Conservation (phyloP, 2,329 filamentous ascomycete genomes). For the Penicillium janthinellum region DNA sequence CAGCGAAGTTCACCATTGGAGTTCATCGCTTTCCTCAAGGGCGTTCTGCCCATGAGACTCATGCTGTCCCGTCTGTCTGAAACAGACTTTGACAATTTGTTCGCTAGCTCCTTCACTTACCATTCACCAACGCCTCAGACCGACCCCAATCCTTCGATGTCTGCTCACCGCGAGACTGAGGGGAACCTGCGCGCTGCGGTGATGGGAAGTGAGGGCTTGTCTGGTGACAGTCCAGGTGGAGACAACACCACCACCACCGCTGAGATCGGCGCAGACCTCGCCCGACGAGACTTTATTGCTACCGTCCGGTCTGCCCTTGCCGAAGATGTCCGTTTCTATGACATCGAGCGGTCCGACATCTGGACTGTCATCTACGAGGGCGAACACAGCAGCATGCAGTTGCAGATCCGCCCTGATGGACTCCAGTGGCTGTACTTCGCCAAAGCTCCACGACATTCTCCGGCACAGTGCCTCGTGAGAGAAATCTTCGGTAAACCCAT, state of each 20-base stretch:
- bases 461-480: conserved; percentile 44
- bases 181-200: neutral
- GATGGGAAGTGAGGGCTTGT: neutral
- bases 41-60: conserved; percentile 47
- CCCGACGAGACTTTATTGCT: conserved; percentile 13
- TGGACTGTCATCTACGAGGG: conserved; percentile 39
- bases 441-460: conserved; percentile 42
- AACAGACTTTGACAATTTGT: conserved; percentile 26
- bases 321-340: conserved; percentile 34
- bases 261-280: neutral
- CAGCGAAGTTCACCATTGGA: conserved; percentile 42
- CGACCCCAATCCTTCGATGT: neutral
- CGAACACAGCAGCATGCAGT: conserved; percentile 24
- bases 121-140: neutral
- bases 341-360: conserved; percentile 32
- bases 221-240: neutral
- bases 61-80: conserved; percentile 34
- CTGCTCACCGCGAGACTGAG: neutral
- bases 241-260: neutral
- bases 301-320: conserved; percentile 30
- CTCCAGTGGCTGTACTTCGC: conserved; percentile 54
- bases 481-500: conserved; percentile 50
- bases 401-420: conserved; percentile 27
- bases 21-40: conserved; percentile 50
- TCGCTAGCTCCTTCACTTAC: conserved; percentile 12